These are phyloP conservation scores for Tolypocladium pustulatum DNA, from an alignment of 2,329 filamentous ascomycete genomes.

Conservation along the genomic window DNA sequence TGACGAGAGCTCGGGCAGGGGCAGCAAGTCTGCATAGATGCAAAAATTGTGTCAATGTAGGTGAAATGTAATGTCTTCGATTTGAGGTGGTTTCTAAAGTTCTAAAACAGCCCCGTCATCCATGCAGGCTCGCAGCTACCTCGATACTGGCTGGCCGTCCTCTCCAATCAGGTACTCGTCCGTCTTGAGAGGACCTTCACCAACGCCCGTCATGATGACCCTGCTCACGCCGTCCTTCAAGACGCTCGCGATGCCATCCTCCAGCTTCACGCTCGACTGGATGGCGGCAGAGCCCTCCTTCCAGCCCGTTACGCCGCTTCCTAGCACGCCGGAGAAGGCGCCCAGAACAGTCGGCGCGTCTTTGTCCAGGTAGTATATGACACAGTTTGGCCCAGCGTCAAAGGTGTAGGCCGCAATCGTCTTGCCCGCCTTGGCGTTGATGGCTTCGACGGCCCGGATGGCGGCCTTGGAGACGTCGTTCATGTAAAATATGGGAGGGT, in stretches of 20 bases:
- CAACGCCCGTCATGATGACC: slow-evolving; percentile 85
- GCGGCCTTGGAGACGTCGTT: slow-evolving; percentile 87
- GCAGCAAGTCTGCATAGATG: not conserved
- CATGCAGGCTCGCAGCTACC: slow-evolving; percentile 8
- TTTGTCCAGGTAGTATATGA: slow-evolving; percentile 87
- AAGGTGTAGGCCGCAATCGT: slow-evolving; percentile 91
- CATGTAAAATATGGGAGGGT: slow-evolving; percentile 97
- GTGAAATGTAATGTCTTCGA: not conserved
- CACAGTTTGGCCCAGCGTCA: slow-evolving; percentile 92
- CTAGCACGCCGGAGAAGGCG: slow-evolving; percentile 60
- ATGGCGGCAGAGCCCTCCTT: slow-evolving; percentile 45
- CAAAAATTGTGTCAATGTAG: not conserved
- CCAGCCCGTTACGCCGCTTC: slow-evolving; percentile 58
- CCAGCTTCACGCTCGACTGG: slow-evolving; percentile 45
- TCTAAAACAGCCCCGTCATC: not conserved
- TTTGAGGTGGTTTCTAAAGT: not conserved
- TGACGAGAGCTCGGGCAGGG: not conserved
- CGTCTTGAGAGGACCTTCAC: slow-evolving; percentile 76
- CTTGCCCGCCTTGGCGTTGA: slow-evolving; percentile 72
- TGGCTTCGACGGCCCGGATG: slow-evolving; percentile 77
- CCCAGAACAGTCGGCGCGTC: slow-evolving; percentile 65
- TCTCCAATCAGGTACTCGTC: slow-evolving; percentile 66
- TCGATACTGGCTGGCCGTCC: slow-evolving; percentile 40
- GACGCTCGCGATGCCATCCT: slow-evolving; percentile 52
- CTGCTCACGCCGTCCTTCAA: slow-evolving; percentile 74